Evolutionary conservation across 2,329 filamentous ascomycete species (phyloP), one percentile per base, ranked within the genome.

Genomic region (Davidsoniella neocaledoniae): DNA sequence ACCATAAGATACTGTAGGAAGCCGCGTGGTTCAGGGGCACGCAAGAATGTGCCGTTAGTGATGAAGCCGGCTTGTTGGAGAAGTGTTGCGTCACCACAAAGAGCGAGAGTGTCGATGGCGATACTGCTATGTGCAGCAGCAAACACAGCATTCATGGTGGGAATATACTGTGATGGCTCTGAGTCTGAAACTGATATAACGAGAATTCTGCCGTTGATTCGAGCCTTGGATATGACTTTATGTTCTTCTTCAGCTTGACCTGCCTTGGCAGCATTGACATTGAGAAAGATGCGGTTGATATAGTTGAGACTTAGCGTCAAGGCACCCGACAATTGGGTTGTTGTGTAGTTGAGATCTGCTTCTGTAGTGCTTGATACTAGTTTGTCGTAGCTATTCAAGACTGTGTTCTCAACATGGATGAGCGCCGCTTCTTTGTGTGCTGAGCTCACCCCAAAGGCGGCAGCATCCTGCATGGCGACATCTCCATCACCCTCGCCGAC

Each of bases 111-210:
- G 63, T 98, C 91, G 58, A 98, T 87, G 21, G 88, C 85, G 55
- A 98, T 86, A 57, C 78, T 77, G 50, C 87, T 75, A 55, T 90
- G 81, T 59, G 94, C 85, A 53, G 90, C 91, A 2, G 91, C 91
- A 65, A 98, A 98, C 54, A 96, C 94, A 58, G 83, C 78, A 67
- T 98, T 98, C 91, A 98, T 98, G 57, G 94, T 91, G 0, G 90
- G 83, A 50, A 98, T 98, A 68, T 98, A 98, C 64, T 96, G 83
- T 4, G 87, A 79, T 0, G 94, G 77, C 58, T 90, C 84, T 40
- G 74, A 73, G 60, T 86, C 86, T 43, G 86, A 94, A 4, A 95
- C 87, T 44, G 85, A 94, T 49, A 98, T 64, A 55, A 96, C 80
- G 49, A 98, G 74, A 59, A 98, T 94, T 53, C 91, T 83, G 39